Evolutionary conservation across 2,329 filamentous ascomycete genomes (phyloP).

Genomic region (Exophiala phaeomuriformis): DNA sequence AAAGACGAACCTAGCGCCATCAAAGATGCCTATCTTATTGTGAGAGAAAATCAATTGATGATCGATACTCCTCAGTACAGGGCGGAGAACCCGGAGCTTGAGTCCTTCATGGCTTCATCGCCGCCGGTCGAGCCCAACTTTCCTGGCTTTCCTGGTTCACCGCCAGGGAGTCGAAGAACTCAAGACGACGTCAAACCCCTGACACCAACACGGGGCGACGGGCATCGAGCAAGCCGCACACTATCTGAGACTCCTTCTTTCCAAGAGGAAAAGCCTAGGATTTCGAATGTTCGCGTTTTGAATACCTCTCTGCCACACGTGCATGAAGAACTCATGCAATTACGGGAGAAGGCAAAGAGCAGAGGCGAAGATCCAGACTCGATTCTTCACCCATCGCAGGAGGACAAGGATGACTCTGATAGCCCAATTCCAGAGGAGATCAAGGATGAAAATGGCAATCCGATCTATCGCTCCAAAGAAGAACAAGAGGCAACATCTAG

Average conservation of each 20-base stretch:
- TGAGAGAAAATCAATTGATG: slow-evolving; percentile 97
- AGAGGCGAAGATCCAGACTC: slow-evolving; percentile 31
- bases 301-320: slow-evolving; percentile 86
- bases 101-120: slow-evolving; percentile 50
- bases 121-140: slow-evolving; percentile 42
- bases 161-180: slow-evolving; percentile 7
- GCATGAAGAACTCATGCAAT: slow-evolving; percentile 81
- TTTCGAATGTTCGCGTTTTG: slow-evolving; percentile 84
- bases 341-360: slow-evolving; percentile 45
- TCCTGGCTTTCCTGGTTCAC: slow-evolving; percentile 25
- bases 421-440: slow-evolving; percentile 27
- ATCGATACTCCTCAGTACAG: slow-evolving; percentile 48
- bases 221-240: slow-evolving; percentile 21
- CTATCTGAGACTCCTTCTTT: slow-evolving; percentile 23
- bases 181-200: slow-evolving; percentile 24
- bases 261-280: slow-evolving; percentile 44
- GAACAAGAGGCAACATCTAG: slow-evolving; percentile 76
- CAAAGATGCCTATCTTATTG: slow-evolving; percentile 97
- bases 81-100: slow-evolving; percentile 39
- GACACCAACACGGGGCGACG: slow-evolving; percentile 17
- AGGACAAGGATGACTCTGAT: slow-evolving; percentile 17
- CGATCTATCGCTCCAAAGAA: slow-evolving; percentile 42
- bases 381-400: slow-evolving; percentile 20
- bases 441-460: slow-evolving; percentile 25
- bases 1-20: slow-evolving; percentile 93